Evolutionary conservation across 345 rosid genomes (phyloP).

Genomic region (Zanthoxylum bungeanum): DNA sequence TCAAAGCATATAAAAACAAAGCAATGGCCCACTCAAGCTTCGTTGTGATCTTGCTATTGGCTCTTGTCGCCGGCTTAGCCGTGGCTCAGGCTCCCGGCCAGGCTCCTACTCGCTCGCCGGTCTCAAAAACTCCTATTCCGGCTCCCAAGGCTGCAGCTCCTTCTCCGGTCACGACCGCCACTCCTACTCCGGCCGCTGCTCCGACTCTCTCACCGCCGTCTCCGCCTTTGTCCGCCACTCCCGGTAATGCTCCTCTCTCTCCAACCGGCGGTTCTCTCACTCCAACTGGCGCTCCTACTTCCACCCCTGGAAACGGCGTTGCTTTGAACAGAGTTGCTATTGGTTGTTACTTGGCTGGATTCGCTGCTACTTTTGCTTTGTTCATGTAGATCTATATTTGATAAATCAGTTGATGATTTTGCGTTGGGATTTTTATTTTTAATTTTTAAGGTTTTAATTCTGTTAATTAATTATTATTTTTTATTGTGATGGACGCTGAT

Average conservation of each 20-base stretch:
- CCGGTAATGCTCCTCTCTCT: conserved; percentile 2
- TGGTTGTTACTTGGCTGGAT: conserved; percentile 35
- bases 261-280: conserved; percentile 14
- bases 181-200: not conserved
- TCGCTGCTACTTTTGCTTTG: conserved; percentile 38
- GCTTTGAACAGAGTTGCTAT: conserved; percentile 36
- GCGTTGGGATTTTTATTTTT: conserved; percentile 9
- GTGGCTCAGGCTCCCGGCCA: conserved; percentile 61
- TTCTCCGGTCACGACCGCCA: too few species aligned
- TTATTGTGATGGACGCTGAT: conserved; percentile 26
- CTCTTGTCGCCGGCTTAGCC: conserved; percentile 49
- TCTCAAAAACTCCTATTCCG: conserved; percentile 29
- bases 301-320: conserved; percentile 23
- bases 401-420: conserved; percentile 7
- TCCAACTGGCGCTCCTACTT: not conserved
- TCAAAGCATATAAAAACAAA: not conserved
- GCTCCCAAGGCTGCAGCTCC: conserved; percentile 32
- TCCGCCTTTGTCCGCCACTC: conserved; percentile 5
- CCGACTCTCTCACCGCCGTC: not conserved
- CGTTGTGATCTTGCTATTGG: conserved; percentile 33
- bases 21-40: conserved; percentile 48
- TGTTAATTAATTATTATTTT: conserved; percentile 16
- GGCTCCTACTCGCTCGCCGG: conserved; percentile 50
- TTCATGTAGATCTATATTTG: conserved; percentile 49
- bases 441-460: conserved; percentile 7